Evolutionary conservation across 257 asterid genomes (phyloP), one percentile per base, ranked within the genome.

Genomic region (Solanum habrochaites): DNA sequence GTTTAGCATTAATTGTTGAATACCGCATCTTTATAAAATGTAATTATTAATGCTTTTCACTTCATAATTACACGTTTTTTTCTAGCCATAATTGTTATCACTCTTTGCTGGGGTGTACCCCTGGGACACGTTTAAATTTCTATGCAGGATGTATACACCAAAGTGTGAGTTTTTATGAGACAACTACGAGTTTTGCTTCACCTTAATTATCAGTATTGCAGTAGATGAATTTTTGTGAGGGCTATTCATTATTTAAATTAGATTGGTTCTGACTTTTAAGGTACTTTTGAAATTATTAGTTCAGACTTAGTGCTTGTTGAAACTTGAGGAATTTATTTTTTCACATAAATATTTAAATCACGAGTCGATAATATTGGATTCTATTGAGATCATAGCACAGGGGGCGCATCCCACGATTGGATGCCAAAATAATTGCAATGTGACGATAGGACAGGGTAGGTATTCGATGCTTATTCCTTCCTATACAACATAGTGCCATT

Each of bases 11-110:
- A 84, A 42, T 20, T 81, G 20, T 49, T 80, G 20, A 16, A 80
- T n/a, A 47, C 73, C 43, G 72, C 32, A 43, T 43, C 35, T 27
- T 27, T 86, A 86, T 45, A 64, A 85, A 87, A 80, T 90, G 89
- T 89, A 90, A 90, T 88, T 90, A 86, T 80, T 62, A 40, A 40
- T 80, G 67, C 42, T 62, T 84, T 40, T 84, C 43, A n/a, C 77
- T 84, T 62, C 77, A 39, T 25, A 39, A 83, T 83, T 37, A n/a
- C 86, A 83, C 42, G 58, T 83, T 45, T 27, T 27, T 29, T 47
- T 20, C 67, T 66, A n/a, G 31, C 80, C 60, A n/a, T 66, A 64
- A 56, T 31, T 25, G n/a, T n/a, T n/a, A n/a, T n/a, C n/a, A n/a
- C n/a, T n/a, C n/a, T n/a, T n/a, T n/a, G n/a, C n/a, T n/a, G n/a